These are phyloP conservation scores for Verbena officinalis DNA, from an alignment of 257 asterid genomes.

Conservation along the genomic window DNA sequence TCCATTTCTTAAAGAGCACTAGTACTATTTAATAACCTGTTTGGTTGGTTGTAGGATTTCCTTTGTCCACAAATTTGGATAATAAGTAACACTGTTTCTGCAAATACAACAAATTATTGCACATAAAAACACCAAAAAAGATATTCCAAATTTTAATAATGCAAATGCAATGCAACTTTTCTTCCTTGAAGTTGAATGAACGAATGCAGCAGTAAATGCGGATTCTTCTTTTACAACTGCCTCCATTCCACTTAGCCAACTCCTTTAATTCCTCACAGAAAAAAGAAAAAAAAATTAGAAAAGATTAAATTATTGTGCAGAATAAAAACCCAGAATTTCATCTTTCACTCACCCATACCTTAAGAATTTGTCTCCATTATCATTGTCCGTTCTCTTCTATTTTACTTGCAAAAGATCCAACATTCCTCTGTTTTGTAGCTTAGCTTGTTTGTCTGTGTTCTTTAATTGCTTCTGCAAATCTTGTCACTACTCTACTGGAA, in stretches of 20 bases:
- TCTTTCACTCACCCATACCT: conserved; percentile 4
- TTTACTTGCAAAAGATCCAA: conserved; percentile 20
- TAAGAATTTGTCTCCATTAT: conserved; percentile 30
- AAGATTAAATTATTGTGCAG: too few species aligned
- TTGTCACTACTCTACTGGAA: conserved; percentile 12
- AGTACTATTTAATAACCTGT: too few species aligned
- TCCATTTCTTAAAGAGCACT: too few species aligned
- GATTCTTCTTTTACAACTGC: conserved; percentile 35
- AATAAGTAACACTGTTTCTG: too few species aligned
- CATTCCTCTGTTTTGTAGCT: conserved; percentile 26
- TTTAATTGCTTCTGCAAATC: conserved; percentile 12
- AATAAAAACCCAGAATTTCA: too few species aligned
- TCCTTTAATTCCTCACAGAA: conserved; percentile 11
- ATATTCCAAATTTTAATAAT: too few species aligned
- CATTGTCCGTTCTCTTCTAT: conserved; percentile 14
- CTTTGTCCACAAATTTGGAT: neutral
- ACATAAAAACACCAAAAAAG: too few species aligned
- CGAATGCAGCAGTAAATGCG: conserved; percentile 29
- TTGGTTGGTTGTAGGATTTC: neutral
- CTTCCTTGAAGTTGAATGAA: conserved; percentile 21
- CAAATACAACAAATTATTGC: too few species aligned
- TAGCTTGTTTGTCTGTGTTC: conserved; percentile 28
- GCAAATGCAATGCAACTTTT: neutral
- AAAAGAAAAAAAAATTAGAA: too few species aligned
- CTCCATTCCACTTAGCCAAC: conserved; percentile 22